These are phyloP conservation scores for Helicocarpus griseus DNA, from an alignment of 2,329 filamentous ascomycete species.

Conservation along the genomic window DNA sequence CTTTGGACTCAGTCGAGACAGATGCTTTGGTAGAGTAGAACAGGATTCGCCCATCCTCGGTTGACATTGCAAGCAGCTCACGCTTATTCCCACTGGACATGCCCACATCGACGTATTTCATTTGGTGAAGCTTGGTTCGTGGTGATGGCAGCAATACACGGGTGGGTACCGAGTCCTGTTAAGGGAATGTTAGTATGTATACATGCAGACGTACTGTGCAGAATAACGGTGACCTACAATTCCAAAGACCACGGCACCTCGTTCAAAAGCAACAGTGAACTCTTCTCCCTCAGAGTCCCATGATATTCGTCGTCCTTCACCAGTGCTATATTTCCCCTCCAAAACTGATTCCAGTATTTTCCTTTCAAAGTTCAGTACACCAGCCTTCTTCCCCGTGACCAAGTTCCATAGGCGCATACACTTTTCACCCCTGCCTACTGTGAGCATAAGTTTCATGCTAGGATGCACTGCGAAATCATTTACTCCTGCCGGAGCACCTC, in stretches of 20 bases:
- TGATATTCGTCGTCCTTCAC: slow-evolving; percentile 71
- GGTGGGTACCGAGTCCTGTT: slow-evolving; percentile 63
- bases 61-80: slow-evolving; percentile 65
- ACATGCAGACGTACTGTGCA: no score
- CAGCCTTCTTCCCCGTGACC: slow-evolving; percentile 90
- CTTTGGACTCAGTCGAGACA: slow-evolving; percentile 26
- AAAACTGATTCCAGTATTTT: slow-evolving; percentile 64
- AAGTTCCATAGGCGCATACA: slow-evolving; percentile 95
- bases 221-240: slow-evolving; percentile 41
- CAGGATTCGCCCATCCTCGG: slow-evolving; percentile 79
- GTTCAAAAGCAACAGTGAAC: slow-evolving; percentile 82
- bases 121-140: slow-evolving; percentile 71
- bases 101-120: slow-evolving; percentile 54
- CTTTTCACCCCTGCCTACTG: slow-evolving; percentile 77
- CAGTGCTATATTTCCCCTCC: slow-evolving; percentile 65
- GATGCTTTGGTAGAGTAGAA: slow-evolving; percentile 61
- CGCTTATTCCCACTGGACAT: slow-evolving; percentile 38
- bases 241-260: slow-evolving; percentile 74
- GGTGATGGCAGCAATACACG: slow-evolving; percentile 61
- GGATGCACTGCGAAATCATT: slow-evolving; percentile 95
- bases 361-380: slow-evolving; percentile 74
- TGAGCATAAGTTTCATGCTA: slow-evolving; percentile 93
- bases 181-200: slow-evolving; percentile 12
- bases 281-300: slow-evolving; percentile 74
- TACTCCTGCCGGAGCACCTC: slow-evolving; percentile 73